Conservation (phyloP, 176 grass and related monocot species). For the Oryza meridionalis region DNA sequence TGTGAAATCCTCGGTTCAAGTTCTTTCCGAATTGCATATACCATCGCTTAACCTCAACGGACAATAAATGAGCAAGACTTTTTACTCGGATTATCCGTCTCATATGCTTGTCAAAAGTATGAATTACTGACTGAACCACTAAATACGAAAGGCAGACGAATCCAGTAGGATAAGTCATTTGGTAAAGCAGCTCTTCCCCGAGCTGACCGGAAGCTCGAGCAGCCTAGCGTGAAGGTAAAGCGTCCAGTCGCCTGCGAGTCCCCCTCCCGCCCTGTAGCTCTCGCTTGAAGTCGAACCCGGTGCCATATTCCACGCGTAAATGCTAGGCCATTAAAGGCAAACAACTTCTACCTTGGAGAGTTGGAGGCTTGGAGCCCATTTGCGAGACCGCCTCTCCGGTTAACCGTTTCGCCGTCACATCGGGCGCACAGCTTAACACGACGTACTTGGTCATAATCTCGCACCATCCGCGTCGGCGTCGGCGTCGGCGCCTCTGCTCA, state of each 20-base stretch:
- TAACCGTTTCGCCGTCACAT: slow-evolving; percentile 21
- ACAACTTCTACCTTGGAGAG: neutral
- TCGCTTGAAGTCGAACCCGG: neutral
- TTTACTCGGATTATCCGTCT: neutral
- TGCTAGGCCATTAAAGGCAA: neutral
- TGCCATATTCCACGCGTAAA: slow-evolving; percentile 5
- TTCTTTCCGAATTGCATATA: neutral
- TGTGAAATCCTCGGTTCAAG: neutral
- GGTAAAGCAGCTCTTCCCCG: neutral
- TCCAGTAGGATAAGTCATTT: neutral
- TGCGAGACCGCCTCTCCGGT: neutral
- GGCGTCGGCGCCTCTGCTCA: slow-evolving; percentile 16
- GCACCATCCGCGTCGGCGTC: neutral
- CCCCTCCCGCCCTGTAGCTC: neutral
- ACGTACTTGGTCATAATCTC: neutral
- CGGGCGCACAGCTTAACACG: neutral
- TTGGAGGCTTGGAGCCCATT: neutral
- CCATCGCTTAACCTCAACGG: neutral
- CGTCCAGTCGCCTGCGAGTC: neutral
- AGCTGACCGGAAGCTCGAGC: neutral
- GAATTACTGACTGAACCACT: neutral
- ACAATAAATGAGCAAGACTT: neutral
- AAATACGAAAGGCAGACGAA: neutral
- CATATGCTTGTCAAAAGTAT: neutral
- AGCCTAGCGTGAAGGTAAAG: neutral